phyloP scores from a whole-genome alignment of 306 rosid genomes.

The Acacia crassicarpa region DNA sequence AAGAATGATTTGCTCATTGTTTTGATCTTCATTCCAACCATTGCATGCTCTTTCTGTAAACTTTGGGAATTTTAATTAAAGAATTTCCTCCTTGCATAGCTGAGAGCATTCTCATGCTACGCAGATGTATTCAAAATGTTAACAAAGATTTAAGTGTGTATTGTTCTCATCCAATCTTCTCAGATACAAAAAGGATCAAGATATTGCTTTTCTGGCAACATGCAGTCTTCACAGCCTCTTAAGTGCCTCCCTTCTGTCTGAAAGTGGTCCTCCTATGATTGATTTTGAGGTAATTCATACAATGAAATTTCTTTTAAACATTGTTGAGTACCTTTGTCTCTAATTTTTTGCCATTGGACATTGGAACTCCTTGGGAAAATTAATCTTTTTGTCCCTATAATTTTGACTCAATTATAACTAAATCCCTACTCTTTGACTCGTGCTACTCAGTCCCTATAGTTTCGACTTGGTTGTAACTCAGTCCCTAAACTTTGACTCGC shows the following conservation, averaged over 20 bases:
- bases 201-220: conserved; percentile 77
- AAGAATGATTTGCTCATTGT: conserved; percentile 43
- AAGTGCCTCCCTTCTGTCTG: conserved; percentile 74
- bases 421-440: too few species aligned
- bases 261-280: conserved; percentile 95
- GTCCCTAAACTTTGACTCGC: too few species aligned
- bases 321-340: conserved; percentile 17
- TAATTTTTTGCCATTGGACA: conserved; percentile 13
- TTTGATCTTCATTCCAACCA: conserved; percentile 22
- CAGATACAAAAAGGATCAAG: conserved; percentile 90
- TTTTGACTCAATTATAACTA: too few species aligned
- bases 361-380: background rate
- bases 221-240: conserved; percentile 86
- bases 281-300: conserved; percentile 83
- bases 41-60: conserved; percentile 16
- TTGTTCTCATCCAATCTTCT: conserved; percentile 33
- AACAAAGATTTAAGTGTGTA: conserved; percentile 8
- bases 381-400: too few species aligned
- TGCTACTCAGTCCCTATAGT: too few species aligned
- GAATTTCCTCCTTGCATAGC: conserved; percentile 15
- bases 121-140: conserved; percentile 20
- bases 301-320: conserved; percentile 20
- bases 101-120: background rate
- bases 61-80: conserved; percentile 18
- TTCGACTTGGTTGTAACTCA: too few species aligned